A percentile compares a stretch with the other conserved stretches of the same genome.
Conservation (phyloP, 176 grass and related monocot genomes). For the Tillandsia fasciculata region DNA sequence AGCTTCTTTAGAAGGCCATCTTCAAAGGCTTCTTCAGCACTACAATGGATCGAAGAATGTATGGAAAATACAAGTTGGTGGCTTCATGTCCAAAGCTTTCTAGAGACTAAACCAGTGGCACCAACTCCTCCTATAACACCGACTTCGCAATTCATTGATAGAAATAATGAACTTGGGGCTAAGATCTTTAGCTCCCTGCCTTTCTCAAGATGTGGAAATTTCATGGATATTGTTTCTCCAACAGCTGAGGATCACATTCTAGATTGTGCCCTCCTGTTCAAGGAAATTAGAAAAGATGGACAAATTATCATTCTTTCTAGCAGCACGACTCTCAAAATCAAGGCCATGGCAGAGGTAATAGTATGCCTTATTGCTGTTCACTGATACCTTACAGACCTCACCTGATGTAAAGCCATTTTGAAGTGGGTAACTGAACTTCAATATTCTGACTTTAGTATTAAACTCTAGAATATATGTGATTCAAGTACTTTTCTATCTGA, state of each 20-base stretch:
- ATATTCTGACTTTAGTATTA: too few species aligned
- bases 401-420: too few species aligned
- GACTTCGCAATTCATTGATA: constrained; percentile 16
- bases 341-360: constrained; percentile 92
- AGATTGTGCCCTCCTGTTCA: constrained; percentile 50
- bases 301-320: constrained; percentile 54
- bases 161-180: constrained; percentile 9
- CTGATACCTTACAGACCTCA: too few species aligned
- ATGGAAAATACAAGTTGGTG: constrained; percentile 67
- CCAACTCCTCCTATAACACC: constrained; percentile 91
- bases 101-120: constrained; percentile 45
- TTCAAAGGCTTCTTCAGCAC: constrained; percentile 52
- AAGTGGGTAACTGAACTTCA: too few species aligned
- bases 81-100: constrained; percentile 78
- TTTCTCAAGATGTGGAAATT: constrained; percentile 30
- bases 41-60: constrained; percentile 84
- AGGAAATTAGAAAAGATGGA: constrained; percentile 25
- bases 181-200: constrained; percentile 29
- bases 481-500: too few species aligned
- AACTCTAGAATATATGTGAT: too few species aligned
- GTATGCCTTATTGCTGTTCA: too few species aligned
- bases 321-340: constrained; percentile 76
- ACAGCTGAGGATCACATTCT: constrained; percentile 66
- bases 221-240: constrained; percentile 44
- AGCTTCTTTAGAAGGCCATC: constrained; percentile 42